Percentiles rank a stretch among this genome's conserved stretches.
Conservation (phyloP, 441 rosid genomes). For the Eutrema salsugineum region DNA sequence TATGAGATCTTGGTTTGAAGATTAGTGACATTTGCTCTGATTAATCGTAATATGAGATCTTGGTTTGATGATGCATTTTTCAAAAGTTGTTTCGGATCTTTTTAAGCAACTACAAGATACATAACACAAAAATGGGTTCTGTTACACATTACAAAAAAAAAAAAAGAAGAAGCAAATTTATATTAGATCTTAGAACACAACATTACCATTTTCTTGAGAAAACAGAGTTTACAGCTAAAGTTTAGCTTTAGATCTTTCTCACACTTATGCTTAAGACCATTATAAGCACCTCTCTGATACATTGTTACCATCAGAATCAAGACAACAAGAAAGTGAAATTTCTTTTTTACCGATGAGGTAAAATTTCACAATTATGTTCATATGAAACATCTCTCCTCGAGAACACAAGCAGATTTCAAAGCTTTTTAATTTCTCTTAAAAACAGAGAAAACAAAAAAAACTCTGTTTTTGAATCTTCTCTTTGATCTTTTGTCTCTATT, state of each 20-base stretch:
- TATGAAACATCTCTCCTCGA: conserved; percentile 15
- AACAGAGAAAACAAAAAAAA: conserved; percentile 10
- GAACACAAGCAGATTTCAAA: conserved; percentile 27
- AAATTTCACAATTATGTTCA: conserved; percentile 1
- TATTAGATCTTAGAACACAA: conserved; percentile 8
- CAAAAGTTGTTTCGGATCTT: background rate
- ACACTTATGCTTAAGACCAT: conserved; percentile 26
- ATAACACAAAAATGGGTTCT: background rate
- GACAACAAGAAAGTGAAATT: conserved; percentile 14
- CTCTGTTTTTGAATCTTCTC: conserved; percentile 23
- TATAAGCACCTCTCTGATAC: conserved; percentile 24
- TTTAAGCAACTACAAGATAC: background rate
- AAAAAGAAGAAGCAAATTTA: background rate
- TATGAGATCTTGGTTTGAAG: background rate
- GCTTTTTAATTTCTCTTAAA: background rate
- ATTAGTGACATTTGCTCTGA: background rate
- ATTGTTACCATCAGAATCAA: conserved; percentile 26
- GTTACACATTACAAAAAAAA: background rate
- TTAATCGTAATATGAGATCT: background rate
- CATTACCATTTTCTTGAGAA: background rate
- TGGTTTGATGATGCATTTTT: background rate
- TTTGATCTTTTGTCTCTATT: background rate
- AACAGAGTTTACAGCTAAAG: conserved; percentile 13
- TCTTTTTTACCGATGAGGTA: conserved; percentile 17
- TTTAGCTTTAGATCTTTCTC: conserved; percentile 8